Evolutionary conservation across 2,329 filamentous ascomycete species (phyloP), one percentile per base, ranked within the genome.

Genomic region (Mycocentrospora acerina): DNA sequence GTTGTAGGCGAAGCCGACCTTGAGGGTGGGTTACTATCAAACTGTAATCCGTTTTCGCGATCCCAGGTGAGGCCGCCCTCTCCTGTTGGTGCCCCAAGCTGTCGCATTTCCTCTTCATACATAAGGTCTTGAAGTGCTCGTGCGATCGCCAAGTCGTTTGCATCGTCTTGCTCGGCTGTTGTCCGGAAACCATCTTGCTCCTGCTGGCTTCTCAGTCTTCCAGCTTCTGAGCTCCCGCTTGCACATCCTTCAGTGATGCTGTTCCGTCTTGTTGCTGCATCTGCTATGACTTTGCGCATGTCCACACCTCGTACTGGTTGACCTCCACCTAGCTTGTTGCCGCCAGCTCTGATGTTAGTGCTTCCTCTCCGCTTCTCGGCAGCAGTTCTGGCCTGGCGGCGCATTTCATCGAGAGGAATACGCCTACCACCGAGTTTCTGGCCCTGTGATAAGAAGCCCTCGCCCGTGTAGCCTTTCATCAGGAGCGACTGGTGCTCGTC

Each of bases 51-150:
- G 30, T 66, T 65, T 27, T 62, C 53, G 4, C 51, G 57, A 48
- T 66, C 61, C 64, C 64, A 69, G 5, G 54, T 59, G 13, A 69
- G 43, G 2, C 65, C 66, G 14, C 65, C 66, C 25, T 39, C 53
- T 10, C 58, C 61, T 12, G 53, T 62, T 8, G 63, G 59, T 19
- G 40, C 71, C 74, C 37, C 71, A 66, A n/a, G 81, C 79, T 47
- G 81, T 32, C 60, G 54, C 50, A 73, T 68, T 48, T 82, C 78
- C 46, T 95, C 90, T 60, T 95, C 83, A 59, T 94, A 86, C 17
- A 93, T 85, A 13, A 95, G 73, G 57, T 96, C 90, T 72, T 88
- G 90, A 22, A 94, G 73, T 0, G 90, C 90, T 57, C 90, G 82
- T 36, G 89, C 82, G 44, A 95, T 95, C 4, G 90, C 90, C 16